These are phyloP conservation scores for Thinopyrum elongatum DNA, from an alignment of 176 grass and related monocot species.

Conservation along the genomic window DNA sequence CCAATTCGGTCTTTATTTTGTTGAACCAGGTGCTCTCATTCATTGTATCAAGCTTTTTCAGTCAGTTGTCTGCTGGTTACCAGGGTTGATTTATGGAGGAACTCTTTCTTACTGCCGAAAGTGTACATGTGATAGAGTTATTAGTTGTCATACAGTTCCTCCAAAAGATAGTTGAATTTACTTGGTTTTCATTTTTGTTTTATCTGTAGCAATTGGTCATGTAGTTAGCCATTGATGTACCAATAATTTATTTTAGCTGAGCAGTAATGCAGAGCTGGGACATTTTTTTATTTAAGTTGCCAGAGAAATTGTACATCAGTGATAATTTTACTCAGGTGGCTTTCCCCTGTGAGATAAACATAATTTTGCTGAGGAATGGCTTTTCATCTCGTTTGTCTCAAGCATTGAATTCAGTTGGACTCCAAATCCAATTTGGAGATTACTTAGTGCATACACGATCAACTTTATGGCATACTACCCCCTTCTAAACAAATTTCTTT, in stretches of 20 bases:
- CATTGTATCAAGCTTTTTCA: constrained; percentile 1
- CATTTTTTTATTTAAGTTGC: not conserved
- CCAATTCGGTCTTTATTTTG: not conserved
- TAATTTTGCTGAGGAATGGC: not conserved
- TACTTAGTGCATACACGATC: too few species aligned
- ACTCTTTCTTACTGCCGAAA: constrained; percentile 21
- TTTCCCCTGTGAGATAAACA: not conserved
- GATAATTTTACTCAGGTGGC: not conserved
- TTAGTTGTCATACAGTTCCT: constrained; percentile 24
- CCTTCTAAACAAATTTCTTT: too few species aligned
- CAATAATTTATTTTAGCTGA: not conserved
- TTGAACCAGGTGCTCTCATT: constrained; percentile 12
- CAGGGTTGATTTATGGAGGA: constrained; percentile 18
- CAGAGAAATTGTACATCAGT: not conserved
- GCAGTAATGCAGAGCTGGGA: not conserved
- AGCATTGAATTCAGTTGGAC: too few species aligned
- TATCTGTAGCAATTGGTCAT: not conserved
- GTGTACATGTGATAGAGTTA: constrained; percentile 43
- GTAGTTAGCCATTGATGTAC: not conserved
- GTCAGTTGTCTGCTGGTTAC: not conserved
- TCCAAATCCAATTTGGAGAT: too few species aligned
- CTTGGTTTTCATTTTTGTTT: constrained; percentile 5
- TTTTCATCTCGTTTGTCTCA: too few species aligned
- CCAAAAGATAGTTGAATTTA: constrained; percentile 7
- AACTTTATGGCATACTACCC: too few species aligned